Evolutionary conservation across 1,139 yeast species (phyloP).

Genomic region (Suhomyces choctaworum): DNA sequence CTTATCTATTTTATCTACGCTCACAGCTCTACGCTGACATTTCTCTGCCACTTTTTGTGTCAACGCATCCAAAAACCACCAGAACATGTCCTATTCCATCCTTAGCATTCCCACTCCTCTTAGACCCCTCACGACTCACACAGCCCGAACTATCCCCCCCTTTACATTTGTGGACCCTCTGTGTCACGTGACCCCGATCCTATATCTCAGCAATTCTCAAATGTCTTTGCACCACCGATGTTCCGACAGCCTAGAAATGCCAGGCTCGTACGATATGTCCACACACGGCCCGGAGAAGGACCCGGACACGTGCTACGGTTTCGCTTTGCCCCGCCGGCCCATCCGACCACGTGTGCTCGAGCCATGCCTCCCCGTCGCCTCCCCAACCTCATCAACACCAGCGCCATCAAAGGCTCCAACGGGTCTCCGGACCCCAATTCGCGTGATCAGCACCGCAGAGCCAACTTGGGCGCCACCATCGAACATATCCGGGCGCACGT

Average conservation of each 20-base stretch:
- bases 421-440: background rate
- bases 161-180: too few species aligned
- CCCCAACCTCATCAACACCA: background rate
- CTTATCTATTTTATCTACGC: too few species aligned
- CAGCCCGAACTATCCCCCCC: too few species aligned
- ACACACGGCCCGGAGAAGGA: background rate
- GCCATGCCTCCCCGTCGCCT: background rate
- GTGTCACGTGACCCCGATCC: too few species aligned
- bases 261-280: conserved; percentile 2
- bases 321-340: background rate
- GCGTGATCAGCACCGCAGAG: conserved; percentile 32
- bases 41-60: too few species aligned
- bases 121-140: too few species aligned
- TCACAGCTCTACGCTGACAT: too few species aligned
- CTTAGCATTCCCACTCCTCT: too few species aligned
- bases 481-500: conserved; percentile 52
- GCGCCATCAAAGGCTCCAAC: background rate
- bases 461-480: conserved; percentile 63
- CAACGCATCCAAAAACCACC: too few species aligned
- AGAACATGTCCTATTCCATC: too few species aligned
- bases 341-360: background rate
- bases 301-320: background rate
- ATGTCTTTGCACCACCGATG: conserved; percentile 5
- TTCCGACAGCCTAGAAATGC: conserved; percentile 3
- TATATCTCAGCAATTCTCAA: too few species aligned